phyloP scores from a whole-genome alignment of 352 stramenopile species.

The Pythium folliculosum region DNA sequence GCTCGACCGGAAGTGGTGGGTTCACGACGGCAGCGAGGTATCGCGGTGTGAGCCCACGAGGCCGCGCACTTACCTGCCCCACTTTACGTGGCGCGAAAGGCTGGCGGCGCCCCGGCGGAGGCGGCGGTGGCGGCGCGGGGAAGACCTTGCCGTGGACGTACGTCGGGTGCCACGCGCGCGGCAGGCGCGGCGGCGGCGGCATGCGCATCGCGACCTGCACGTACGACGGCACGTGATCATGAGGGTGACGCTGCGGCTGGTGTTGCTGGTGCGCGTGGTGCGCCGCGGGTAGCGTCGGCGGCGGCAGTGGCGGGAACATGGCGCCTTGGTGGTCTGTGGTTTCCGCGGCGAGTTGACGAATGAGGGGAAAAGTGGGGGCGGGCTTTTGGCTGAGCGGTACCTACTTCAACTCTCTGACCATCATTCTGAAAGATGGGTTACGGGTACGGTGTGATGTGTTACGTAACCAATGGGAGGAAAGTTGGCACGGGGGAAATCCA shows the following conservation, averaged over 20 bases:
- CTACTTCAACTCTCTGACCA: constrained; percentile 25
- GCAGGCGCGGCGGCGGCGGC: not conserved
- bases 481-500: no score
- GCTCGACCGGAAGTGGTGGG: not conserved
- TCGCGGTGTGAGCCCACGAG: not conserved
- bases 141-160: constrained; percentile 1
- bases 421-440: constrained; percentile 7
- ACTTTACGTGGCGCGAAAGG: constrained; percentile 1
- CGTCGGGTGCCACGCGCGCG: constrained; percentile 4
- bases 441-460: not conserved
- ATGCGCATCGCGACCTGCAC: constrained; percentile 3
- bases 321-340: not conserved
- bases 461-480: no score
- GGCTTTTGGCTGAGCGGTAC: no score
- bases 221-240: not conserved
- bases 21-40: not conserved
- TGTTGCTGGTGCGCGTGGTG: constrained; percentile 2
- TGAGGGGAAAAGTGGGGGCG: not conserved
- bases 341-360: not conserved
- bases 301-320: constrained; percentile 21
- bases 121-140: not conserved
- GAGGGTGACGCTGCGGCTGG: no score
- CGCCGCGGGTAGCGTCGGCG: not conserved
- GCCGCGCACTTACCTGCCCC: not conserved
- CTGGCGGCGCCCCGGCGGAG: not conserved